Evolutionary conservation across 2,329 filamentous ascomycete genomes (phyloP).

Genomic region (Purpureocillium takamizusanense): DNA sequence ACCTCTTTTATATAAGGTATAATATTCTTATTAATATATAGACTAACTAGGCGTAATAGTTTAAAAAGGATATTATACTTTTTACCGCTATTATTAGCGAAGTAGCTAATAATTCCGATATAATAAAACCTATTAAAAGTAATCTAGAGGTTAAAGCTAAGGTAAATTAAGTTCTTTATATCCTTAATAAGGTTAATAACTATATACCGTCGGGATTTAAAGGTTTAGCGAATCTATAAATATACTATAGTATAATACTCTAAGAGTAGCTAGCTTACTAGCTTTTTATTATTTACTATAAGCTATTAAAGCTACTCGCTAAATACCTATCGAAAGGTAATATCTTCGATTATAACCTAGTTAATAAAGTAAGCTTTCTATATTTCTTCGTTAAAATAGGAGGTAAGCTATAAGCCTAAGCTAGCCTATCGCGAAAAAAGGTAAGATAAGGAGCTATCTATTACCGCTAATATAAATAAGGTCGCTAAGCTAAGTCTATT

Average conservation of each 20-base stretch:
- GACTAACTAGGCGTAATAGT: background rate
- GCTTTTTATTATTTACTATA: background rate
- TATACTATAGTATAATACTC: constrained; percentile 1
- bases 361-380: constrained; percentile 1
- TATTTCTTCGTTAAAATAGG: constrained; percentile 1
- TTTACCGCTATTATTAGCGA: background rate
- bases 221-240: constrained; percentile 3
- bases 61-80: background rate
- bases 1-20: background rate
- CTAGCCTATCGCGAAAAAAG: constrained; percentile 1
- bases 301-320: background rate
- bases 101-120: constrained; percentile 1
- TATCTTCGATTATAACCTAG: constrained; percentile 1
- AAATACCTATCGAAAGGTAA: constrained; percentile 1
- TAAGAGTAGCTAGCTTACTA: constrained; percentile 2
- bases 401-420: background rate
- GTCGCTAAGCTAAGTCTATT: constrained; percentile 1
- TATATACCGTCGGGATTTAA: constrained; percentile 2
- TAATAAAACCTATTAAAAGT: background rate
- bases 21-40: background rate
- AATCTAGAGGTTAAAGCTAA: constrained; percentile 1
- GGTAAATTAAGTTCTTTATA: background rate
- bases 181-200: background rate
- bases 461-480: background rate
- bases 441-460: constrained; percentile 1